Evolutionary conservation across 2,329 filamentous ascomycete species (phyloP).

Genomic region (Penicillium capsulatum): DNA sequence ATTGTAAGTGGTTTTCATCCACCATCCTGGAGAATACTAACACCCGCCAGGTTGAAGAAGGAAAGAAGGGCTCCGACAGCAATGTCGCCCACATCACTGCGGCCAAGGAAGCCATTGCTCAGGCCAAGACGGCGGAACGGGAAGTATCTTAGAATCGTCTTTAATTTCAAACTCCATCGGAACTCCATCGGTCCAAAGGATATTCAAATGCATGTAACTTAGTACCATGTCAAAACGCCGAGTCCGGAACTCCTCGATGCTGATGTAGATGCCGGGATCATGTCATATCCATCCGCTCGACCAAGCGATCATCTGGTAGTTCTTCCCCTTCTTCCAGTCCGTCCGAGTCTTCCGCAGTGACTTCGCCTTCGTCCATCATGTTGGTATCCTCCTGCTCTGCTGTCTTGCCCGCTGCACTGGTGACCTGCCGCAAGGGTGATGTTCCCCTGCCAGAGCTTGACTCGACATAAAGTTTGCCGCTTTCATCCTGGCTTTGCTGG

Average conservation of each 20-base stretch:
- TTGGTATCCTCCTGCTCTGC: conserved; percentile 54
- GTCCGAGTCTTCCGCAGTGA: conserved; percentile 35
- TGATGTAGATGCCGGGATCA: conserved; percentile 22
- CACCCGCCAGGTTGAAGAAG: conserved; percentile 34
- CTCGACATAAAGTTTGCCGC: conserved; percentile 29
- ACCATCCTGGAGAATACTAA: background rate
- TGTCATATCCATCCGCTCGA: conserved; percentile 65
- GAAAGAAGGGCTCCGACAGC: conserved; percentile 37
- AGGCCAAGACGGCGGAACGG: conserved; percentile 38
- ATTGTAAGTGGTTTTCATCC: conserved; percentile 55
- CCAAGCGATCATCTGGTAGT: conserved; percentile 44
- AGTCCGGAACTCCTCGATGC: conserved; percentile 27
- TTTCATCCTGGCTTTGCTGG: conserved; percentile 34
- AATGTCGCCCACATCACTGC: conserved; percentile 41
- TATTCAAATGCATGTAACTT: conserved; percentile 18
- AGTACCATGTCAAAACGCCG: conserved; percentile 21
- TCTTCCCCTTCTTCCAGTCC: conserved; percentile 50
- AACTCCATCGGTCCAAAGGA: no score
- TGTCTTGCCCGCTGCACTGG: conserved; percentile 38
- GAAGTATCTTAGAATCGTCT: conserved; percentile 42
- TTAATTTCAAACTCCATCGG: no score
- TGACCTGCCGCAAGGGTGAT: conserved; percentile 39
- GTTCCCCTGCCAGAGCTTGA: conserved; percentile 27
- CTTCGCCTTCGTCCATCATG: conserved; percentile 54
- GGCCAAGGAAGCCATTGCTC: conserved; percentile 40